phyloP scores from a whole-genome alignment of 2,329 filamentous ascomycete species.

The Plenodomus tracheiphilus region DNA sequence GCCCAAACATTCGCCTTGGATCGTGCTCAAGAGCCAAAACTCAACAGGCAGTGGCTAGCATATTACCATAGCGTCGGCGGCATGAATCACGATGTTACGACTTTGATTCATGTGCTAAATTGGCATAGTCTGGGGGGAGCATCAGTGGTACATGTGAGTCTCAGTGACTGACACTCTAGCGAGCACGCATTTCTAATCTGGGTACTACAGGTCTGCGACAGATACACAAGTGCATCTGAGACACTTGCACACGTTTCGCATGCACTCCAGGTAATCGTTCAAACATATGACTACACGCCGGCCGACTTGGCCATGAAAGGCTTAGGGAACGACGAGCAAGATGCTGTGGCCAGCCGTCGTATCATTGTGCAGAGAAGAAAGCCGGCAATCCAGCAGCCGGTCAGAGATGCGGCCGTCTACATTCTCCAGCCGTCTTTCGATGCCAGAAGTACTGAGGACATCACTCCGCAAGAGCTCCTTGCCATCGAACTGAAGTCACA shows the following conservation, averaged over 20 bases:
- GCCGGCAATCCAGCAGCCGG: constrained; percentile 25
- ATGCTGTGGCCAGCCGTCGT: neutral
- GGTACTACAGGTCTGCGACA: constrained; percentile 1
- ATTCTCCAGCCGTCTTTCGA: constrained; percentile 32
- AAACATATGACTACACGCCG: constrained; percentile 3
- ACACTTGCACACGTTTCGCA: neutral
- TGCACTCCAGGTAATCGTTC: constrained; percentile 2
- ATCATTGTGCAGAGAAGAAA: constrained; percentile 22
- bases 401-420: constrained; percentile 42
- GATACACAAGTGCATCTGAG: neutral
- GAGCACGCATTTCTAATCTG: neutral
- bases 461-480: constrained; percentile 14
- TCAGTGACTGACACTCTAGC: neutral
- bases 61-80: constrained; percentile 31
- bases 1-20: constrained; percentile 14
- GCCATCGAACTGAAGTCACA: constrained; percentile 38
- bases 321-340: neutral
- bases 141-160: constrained; percentile 32
- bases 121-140: constrained; percentile 32
- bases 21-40: constrained; percentile 20
- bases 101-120: constrained; percentile 31
- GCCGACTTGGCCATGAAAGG: neutral
- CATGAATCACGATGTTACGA: constrained; percentile 19
- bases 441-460: constrained; percentile 11
- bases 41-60: constrained; percentile 39